Evolutionary conservation across 2,329 filamentous ascomycete species (phyloP), one percentile per base, ranked within the genome.

Genomic region (Clonostachys sp.): DNA sequence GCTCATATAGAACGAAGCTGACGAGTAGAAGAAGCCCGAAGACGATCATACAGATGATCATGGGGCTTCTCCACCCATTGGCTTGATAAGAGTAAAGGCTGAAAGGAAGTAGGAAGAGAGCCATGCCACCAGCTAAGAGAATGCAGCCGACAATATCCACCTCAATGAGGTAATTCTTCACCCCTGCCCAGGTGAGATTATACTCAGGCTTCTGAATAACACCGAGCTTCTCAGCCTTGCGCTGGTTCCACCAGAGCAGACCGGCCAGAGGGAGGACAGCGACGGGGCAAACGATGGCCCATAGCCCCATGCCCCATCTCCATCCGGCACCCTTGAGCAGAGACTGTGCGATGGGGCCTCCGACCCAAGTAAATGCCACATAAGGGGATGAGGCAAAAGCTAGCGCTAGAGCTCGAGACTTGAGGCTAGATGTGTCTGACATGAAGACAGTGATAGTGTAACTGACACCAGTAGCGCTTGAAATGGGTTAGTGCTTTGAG

Each of bases 361-460:
- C 79, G 44, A 79, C 72, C 66, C 79, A 87, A 4, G 81, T 79
- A 2, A 81, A 84, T 49, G 77, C 73, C 46, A 87, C 75, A 56
- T 82, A 83, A 2, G 84, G 83, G 1, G 82, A 77, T 34, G 74
- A 34, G 12, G 45, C 24, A 17, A 47, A 40, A 10, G 45, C 45
- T 6, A 40, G 33, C 46, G 82, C 73, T 42, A 86, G 68, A 14
- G 55, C 61, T 30, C 85, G 74, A 56, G 87, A 85, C 50, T 78
- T 74, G 39, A 89, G 67, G 17, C 74, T 74, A 1, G 84, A 83
- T 1, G 83, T 86, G 55, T 89, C 86, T 18, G 84, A 81, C 50
- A 85, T 78, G 56, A 88, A 82, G 18, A 89, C 76, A 49, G 76
- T 76, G n/a, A 86, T 66, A 34, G 77, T 75, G 54, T 84, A 87